phyloP scores from a whole-genome alignment of 106 monocot genomes.

The Iris macrosiphon region DNA sequence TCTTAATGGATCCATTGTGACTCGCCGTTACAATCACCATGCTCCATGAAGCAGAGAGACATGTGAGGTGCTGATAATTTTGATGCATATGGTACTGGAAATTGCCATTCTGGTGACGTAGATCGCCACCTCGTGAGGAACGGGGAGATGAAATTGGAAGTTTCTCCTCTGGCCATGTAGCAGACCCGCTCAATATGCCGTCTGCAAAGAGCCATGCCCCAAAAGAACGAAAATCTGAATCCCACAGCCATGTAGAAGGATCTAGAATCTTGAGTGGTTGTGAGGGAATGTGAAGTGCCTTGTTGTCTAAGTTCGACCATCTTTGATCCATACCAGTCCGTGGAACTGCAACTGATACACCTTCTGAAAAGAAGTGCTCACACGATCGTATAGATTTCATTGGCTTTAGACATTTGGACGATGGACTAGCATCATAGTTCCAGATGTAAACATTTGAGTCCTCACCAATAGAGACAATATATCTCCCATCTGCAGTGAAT shows the following conservation, averaged over 20 bases:
- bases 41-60: constrained; percentile 40
- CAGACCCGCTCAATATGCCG: constrained; percentile 22
- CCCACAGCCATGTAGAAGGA: constrained; percentile 25
- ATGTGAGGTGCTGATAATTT: constrained; percentile 4
- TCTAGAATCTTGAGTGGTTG: constrained; percentile 17
- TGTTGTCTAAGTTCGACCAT: neutral
- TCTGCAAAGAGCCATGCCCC: constrained; percentile 50
- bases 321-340: constrained; percentile 41
- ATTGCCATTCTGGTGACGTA: neutral
- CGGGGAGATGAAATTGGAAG: constrained; percentile 12
- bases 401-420: constrained; percentile 8
- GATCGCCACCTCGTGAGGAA: neutral
- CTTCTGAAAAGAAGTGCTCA: constrained; percentile 63
- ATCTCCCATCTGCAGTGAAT: constrained; percentile 73
- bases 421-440: constrained; percentile 34
- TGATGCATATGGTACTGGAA: neutral
- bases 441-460: constrained; percentile 75
- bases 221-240: constrained; percentile 39
- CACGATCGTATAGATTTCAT: constrained; percentile 39
- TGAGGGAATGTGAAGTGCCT: neutral
- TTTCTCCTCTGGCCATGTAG: constrained; percentile 85
- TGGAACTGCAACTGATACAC: constrained; percentile 43
- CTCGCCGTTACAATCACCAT: constrained; percentile 67
- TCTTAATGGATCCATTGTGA: constrained; percentile 53
- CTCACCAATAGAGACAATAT: constrained; percentile 63